Percentiles rank a stretch among this genome's conserved stretches.
Evolutionary conservation across 352 stramenopile genomes (phyloP).

Genomic region (Phytophthora meadii): DNA sequence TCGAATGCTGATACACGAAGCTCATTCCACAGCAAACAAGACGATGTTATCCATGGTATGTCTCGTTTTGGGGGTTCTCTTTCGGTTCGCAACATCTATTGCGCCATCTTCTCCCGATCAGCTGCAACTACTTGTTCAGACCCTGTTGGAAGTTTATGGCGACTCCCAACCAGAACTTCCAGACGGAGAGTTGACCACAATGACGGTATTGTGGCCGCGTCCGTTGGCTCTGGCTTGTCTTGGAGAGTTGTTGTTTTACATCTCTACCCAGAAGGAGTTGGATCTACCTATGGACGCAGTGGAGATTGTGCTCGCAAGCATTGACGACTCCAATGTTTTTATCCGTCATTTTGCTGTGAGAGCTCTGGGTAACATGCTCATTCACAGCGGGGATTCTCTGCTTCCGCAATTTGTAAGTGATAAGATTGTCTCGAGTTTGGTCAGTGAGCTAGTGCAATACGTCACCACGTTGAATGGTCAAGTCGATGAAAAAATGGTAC

Average conservation of each 20-base stretch:
- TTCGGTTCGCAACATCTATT: constrained; percentile 79
- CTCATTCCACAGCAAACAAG: constrained; percentile 7
- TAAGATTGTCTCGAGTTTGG: constrained; percentile 42
- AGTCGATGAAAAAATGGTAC: constrained; percentile 3
- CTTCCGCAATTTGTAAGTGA: constrained; percentile 52
- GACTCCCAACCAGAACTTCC: neutral
- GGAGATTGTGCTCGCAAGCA: constrained; percentile 37
- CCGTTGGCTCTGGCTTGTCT: constrained; percentile 58
- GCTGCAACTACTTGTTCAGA: constrained; percentile 53
- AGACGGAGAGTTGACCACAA: neutral
- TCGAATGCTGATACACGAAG: constrained; percentile 54
- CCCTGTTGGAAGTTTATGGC: constrained; percentile 34
- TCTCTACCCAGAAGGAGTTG: constrained; percentile 63
- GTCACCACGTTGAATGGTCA: neutral
- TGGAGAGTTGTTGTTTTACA: constrained; percentile 80
- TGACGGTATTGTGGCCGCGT: constrained; percentile 23
- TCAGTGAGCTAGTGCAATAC: constrained; percentile 38
- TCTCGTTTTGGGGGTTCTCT: constrained; percentile 69
- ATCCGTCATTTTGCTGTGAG: constrained; percentile 64
- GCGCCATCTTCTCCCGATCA: constrained; percentile 64
- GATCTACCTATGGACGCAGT: constrained; percentile 42
- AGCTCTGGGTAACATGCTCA: constrained; percentile 72
- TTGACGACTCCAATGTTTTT: constrained; percentile 52
- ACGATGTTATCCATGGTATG: constrained; percentile 50
- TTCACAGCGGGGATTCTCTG: constrained; percentile 42